A percentile compares a stretch with the other conserved stretches of the same genome.
These are phyloP conservation scores for Fusarium sp. DNA, from an alignment of 2,329 filamentous ascomycete genomes.

Conservation along the genomic window DNA sequence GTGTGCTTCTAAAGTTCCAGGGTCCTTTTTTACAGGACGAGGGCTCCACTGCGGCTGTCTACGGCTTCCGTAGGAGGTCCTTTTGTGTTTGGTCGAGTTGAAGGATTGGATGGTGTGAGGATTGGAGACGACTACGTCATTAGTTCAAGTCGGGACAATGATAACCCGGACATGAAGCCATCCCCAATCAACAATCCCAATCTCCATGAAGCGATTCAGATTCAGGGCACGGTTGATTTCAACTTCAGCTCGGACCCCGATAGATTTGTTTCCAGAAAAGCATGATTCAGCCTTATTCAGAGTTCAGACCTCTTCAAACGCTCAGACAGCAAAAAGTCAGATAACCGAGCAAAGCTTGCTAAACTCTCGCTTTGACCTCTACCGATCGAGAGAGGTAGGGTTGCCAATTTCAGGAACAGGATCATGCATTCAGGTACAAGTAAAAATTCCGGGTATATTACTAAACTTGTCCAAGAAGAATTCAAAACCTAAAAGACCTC, in stretches of 20 bases:
- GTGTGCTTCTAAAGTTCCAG: slow-evolving; percentile 5
- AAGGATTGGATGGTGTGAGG: background rate
- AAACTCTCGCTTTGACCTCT: background rate
- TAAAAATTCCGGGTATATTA: background rate
- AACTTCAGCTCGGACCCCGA: background rate
- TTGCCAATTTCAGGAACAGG: background rate
- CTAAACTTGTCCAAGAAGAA: background rate
- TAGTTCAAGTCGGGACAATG: background rate
- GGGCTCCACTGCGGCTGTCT: slow-evolving; percentile 24
- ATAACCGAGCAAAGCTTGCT: background rate
- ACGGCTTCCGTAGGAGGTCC: slow-evolving; percentile 35
- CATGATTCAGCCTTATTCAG: background rate
- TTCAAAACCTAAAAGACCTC: background rate
- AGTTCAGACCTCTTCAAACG: background rate
- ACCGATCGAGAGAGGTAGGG: background rate
- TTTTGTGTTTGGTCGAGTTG: background rate
- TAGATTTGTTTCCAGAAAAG: background rate
- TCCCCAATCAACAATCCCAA: background rate
- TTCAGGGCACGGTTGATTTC: background rate
- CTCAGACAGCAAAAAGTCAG: background rate
- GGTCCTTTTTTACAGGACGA: slow-evolving; percentile 6
- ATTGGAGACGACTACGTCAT: background rate
- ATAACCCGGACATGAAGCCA: background rate
- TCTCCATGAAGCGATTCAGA: background rate
- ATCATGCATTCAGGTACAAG: background rate